These are phyloP conservation scores for Podaxis pistillaris DNA, from an alignment of 768 basidiomycete species.

Conservation along the genomic window DNA sequence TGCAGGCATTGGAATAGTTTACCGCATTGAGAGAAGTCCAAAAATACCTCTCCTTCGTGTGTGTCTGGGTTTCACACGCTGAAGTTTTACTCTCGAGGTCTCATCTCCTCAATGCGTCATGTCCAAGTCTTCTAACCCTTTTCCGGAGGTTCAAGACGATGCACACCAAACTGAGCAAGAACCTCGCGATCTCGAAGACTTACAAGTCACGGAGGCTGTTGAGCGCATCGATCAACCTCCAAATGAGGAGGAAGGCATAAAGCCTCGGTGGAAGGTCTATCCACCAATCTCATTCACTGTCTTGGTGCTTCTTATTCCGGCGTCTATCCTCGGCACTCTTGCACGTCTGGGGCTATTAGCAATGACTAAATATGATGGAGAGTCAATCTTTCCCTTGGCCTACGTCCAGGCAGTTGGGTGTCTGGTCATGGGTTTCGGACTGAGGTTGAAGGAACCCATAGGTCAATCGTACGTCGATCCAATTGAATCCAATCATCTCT, in stretches of 20 bases:
- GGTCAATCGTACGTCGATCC: slow-evolving; percentile 61
- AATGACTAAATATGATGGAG: slow-evolving; percentile 69
- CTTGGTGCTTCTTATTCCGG: slow-evolving; percentile 71
- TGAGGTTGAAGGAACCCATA: slow-evolving; percentile 71
- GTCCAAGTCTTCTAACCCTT: not conserved
- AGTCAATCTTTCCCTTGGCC: slow-evolving; percentile 75
- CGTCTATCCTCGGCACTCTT: slow-evolving; percentile 83
- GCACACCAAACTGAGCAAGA: not conserved
- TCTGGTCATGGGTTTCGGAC: slow-evolving; percentile 82
- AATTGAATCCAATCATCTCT: not conserved
- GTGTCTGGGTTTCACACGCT: not conserved
- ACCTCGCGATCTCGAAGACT: not conserved
- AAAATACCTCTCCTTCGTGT: not conserved
- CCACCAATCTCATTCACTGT: slow-evolving; percentile 62
- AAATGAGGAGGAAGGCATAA: slow-evolving; percentile 25
- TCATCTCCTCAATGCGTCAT: slow-evolving; percentile 14
- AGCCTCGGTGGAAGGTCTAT: slow-evolving; percentile 30
- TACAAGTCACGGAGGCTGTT: slow-evolving; percentile 18
- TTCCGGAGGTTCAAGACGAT: not conserved
- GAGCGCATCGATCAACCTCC: slow-evolving; percentile 38
- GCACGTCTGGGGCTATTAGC: slow-evolving; percentile 78
- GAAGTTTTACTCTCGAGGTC: not conserved
- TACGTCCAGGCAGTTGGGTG: slow-evolving; percentile 90
- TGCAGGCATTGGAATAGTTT: not conserved
- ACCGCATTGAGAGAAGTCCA: not conserved